These are phyloP conservation scores for Fusarium virguliforme DNA, from an alignment of 2,329 filamentous ascomycete species.

Conservation along the genomic window DNA sequence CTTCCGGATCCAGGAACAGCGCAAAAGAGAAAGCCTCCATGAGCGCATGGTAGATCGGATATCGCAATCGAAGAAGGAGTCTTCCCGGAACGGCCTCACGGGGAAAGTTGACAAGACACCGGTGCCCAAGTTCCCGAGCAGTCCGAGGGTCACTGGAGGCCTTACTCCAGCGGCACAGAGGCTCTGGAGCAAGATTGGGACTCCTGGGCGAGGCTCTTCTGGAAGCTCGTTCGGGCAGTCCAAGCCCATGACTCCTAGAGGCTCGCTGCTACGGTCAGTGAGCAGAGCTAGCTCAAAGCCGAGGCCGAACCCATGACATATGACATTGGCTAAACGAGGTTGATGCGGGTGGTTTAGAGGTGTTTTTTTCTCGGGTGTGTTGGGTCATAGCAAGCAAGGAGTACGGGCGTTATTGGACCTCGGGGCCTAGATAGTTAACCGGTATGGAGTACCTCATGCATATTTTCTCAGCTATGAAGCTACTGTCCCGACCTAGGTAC, in stretches of 20 bases:
- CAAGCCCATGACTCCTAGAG: constrained; percentile 58
- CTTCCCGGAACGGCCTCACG: constrained; percentile 72
- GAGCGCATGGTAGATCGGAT: constrained; percentile 89
- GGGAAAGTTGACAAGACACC: constrained; percentile 73
- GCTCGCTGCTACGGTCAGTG: constrained; percentile 58
- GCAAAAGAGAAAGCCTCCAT: constrained; percentile 85
- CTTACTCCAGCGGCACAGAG: constrained; percentile 83
- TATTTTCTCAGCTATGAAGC: too few relatives aligned
- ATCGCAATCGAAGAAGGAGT: constrained; percentile 78
- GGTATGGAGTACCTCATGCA: too few relatives aligned
- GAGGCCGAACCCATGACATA: constrained; percentile 21
- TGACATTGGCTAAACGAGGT: background rate
- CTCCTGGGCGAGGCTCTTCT: constrained; percentile 57
- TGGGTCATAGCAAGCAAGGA: too few relatives aligned
- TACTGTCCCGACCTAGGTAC: too few relatives aligned
- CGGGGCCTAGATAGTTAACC: too few relatives aligned
- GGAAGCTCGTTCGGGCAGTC: constrained; percentile 56
- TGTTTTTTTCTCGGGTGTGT: too few relatives aligned
- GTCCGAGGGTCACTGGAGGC: constrained; percentile 69
- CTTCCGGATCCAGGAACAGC: constrained; percentile 83
- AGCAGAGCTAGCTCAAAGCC: constrained; percentile 49
- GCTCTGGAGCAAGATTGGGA: constrained; percentile 75
- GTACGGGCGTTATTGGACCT: too few relatives aligned
- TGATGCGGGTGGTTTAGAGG: too few relatives aligned
- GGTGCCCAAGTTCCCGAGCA: constrained; percentile 80